Conservation (phyloP, 495 filamentous ascomycete species). For the Pyronema omphalodes region DNA sequence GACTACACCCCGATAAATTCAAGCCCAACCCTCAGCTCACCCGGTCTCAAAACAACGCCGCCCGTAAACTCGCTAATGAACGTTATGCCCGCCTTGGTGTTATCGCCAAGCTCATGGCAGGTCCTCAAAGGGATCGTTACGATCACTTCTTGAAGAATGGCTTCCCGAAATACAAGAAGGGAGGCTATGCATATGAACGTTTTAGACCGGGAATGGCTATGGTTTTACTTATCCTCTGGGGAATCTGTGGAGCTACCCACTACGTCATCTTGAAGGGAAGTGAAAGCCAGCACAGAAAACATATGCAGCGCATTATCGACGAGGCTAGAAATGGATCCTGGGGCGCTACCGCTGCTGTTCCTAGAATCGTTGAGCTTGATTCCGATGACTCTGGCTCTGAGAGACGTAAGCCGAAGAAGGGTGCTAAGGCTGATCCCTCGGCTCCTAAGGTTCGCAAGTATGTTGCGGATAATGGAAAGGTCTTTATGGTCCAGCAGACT, state of each 20-base stretch:
- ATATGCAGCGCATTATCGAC: constrained; percentile 75
- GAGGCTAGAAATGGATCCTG: constrained; percentile 76
- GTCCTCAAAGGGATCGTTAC: constrained; percentile 64
- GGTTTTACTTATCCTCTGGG: constrained; percentile 65
- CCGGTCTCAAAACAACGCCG: constrained; percentile 49
- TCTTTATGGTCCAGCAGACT: constrained; percentile 73
- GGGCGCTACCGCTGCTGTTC: constrained; percentile 41
- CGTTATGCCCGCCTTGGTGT: constrained; percentile 67
- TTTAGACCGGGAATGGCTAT: constrained; percentile 78
- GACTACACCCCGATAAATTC: constrained; percentile 88
- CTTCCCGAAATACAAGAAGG: constrained; percentile 90
- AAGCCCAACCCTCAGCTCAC: constrained; percentile 35
- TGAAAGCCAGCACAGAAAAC: constrained; percentile 77
- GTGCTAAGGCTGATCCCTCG: constrained; percentile 32
- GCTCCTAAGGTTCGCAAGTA: constrained; percentile 29
- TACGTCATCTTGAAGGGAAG: constrained; percentile 66
- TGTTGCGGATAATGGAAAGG: constrained; percentile 83
- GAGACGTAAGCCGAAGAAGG: constrained; percentile 30
- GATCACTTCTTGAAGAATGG: constrained; percentile 89
- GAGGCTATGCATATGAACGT: constrained; percentile 90
- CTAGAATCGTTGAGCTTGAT: constrained; percentile 24
- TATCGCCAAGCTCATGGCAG: constrained; percentile 68
- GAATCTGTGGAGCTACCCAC: constrained; percentile 66
- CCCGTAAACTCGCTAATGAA: constrained; percentile 56
- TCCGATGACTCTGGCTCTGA: constrained; percentile 21